Evolutionary conservation across 2,329 filamentous ascomycete genomes (phyloP).

Genomic region (Fusarium sp.): DNA sequence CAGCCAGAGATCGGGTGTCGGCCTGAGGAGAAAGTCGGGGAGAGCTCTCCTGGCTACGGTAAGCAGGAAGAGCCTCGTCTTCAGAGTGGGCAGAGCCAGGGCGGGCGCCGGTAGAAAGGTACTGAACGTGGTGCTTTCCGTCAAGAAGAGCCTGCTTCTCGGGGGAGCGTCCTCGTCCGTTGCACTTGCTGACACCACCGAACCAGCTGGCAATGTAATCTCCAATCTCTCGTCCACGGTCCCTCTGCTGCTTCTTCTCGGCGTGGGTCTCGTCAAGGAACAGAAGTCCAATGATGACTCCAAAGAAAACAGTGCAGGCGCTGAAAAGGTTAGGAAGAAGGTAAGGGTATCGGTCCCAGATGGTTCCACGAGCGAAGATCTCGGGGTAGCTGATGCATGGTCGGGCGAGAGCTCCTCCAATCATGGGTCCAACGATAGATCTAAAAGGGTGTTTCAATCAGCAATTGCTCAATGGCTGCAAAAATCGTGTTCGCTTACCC

Average conservation of each 20-base stretch:
- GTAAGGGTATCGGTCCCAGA: slow-evolving; percentile 91
- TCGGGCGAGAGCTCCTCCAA: slow-evolving; percentile 89
- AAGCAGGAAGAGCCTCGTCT: slow-evolving; percentile 74
- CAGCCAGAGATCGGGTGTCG: slow-evolving; percentile 35
- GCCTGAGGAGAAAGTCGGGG: slow-evolving; percentile 55
- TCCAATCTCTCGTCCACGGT: slow-evolving; percentile 81
- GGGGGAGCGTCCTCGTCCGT: slow-evolving; percentile 53
- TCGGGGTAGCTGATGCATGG: slow-evolving; percentile 85
- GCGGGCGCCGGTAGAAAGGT: slow-evolving; percentile 51
- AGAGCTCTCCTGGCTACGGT: slow-evolving; percentile 70
- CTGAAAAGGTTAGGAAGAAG: slow-evolving; percentile 93
- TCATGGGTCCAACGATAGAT: slow-evolving; percentile 90
- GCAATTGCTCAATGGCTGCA: slow-evolving; percentile 11
- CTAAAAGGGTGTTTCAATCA: slow-evolving; percentile 57
- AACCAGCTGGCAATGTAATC: slow-evolving; percentile 70
- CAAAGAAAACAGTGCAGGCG: slow-evolving; percentile 78
- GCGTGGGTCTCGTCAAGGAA: slow-evolving; percentile 96
- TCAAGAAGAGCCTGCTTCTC: slow-evolving; percentile 74
- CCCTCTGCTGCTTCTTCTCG: slow-evolving; percentile 79
- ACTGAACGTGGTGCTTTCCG: slow-evolving; percentile 71
- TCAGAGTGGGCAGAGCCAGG: slow-evolving; percentile 29
- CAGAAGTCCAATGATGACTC: slow-evolving; percentile 81
- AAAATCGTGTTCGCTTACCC: slow-evolving; percentile 65
- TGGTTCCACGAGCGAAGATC: slow-evolving; percentile 75
- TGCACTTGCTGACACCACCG: slow-evolving; percentile 46